phyloP scores from a whole-genome alignment of 345 rosid species.

The Acer saccharum region DNA sequence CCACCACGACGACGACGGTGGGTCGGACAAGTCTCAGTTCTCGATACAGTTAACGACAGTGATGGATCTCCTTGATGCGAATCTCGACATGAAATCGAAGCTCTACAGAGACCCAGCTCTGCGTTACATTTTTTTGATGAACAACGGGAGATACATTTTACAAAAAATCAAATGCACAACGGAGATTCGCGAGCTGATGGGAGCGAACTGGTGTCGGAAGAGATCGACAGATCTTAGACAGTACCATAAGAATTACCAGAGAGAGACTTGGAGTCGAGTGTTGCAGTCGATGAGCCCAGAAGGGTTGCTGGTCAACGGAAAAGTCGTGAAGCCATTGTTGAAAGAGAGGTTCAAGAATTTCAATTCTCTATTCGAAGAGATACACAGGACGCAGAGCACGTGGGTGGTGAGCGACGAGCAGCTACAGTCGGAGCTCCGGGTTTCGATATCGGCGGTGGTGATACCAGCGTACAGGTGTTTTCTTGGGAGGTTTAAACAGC shows the following conservation, averaged over 20 bases:
- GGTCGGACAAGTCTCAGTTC: constrained; percentile 38
- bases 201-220: constrained; percentile 62
- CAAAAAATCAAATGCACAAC: constrained; percentile 71
- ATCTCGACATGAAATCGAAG: constrained; percentile 60
- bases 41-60: constrained; percentile 44
- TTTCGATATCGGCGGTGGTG: constrained; percentile 75
- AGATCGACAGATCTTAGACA: constrained; percentile 69
- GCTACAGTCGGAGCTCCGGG: constrained; percentile 85
- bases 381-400: constrained; percentile 75
- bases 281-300: constrained; percentile 65
- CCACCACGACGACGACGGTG: constrained; percentile 20
- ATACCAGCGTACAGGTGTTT: constrained; percentile 87
- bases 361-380: constrained; percentile 80
- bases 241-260: constrained; percentile 76
- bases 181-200: constrained; percentile 67
- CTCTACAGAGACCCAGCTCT: constrained; percentile 64
- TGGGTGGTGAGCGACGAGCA: constrained; percentile 93
- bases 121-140: constrained; percentile 80
- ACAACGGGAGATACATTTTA: constrained; percentile 79
- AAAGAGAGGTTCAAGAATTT: constrained; percentile 84
- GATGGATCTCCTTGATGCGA: constrained; percentile 74
- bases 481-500: constrained; percentile 71
- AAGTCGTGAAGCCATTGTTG: constrained; percentile 58
- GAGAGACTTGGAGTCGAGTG: constrained; percentile 83
- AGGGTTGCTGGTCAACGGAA: constrained; percentile 66